Percentiles rank a stretch among this genome's conserved stretches.
Evolutionary conservation across 1,284 basidiomycete genomes (phyloP).

Genomic region (Melampsora larici-populina): DNA sequence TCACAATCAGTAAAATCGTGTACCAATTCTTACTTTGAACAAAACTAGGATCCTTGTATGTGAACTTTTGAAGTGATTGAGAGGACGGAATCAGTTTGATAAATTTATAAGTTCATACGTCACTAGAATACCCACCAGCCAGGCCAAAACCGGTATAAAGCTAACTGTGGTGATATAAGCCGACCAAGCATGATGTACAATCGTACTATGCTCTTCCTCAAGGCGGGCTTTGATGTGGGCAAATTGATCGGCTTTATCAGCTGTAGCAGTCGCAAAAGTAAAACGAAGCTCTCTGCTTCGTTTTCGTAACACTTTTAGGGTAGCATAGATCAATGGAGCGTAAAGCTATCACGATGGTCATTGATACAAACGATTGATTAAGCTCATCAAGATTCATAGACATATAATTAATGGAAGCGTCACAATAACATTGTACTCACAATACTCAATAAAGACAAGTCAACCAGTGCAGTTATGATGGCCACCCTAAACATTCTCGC

Average conservation of each 20-base stretch:
- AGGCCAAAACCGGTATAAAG: not conserved
- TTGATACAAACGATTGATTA: not conserved
- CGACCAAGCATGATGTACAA: not conserved
- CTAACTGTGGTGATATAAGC: not conserved
- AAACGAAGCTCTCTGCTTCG: not conserved
- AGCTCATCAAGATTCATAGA: not conserved
- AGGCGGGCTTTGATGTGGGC: not conserved
- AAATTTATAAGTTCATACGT: not conserved
- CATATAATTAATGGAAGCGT: not conserved
- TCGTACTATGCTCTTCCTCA: not conserved
- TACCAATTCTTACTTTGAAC: too few species aligned
- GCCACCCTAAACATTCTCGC: not conserved
- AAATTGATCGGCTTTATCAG: not conserved
- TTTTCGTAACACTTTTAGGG: not conserved
- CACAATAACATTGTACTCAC: not conserved
- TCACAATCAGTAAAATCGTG: not conserved
- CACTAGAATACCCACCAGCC: not conserved
- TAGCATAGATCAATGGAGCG: not conserved
- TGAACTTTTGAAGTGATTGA: too few species aligned
- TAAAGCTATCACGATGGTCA: not conserved
- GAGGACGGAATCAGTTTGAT: not conserved
- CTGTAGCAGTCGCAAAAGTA: not conserved
- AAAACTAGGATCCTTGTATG: too few species aligned
- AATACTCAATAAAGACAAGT: not conserved
- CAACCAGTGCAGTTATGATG: not conserved